These are phyloP conservation scores for Cucumis variabilis DNA, from an alignment of 331 rosid genomes.

Conservation along the genomic window DNA sequence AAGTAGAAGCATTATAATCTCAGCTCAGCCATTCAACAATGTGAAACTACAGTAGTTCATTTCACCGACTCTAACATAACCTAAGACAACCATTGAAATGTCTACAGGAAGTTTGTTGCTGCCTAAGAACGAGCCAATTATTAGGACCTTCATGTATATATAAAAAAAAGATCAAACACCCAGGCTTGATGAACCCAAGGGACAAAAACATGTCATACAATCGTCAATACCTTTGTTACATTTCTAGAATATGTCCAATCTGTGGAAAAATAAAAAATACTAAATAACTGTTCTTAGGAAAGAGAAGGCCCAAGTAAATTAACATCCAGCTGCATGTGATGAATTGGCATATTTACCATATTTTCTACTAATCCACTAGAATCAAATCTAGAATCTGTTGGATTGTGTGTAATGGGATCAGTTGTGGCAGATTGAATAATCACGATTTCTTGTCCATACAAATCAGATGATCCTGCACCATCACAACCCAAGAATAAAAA, in stretches of 20 bases:
- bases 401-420: conserved; percentile 43
- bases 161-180: conserved; percentile 29
- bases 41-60: too few relatives aligned
- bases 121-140: conserved; percentile 68
- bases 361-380: conserved; percentile 35
- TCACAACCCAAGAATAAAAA: conserved; percentile 36
- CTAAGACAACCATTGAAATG: too few relatives aligned
- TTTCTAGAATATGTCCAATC: conserved; percentile 79
- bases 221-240: conserved; percentile 53
- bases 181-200: conserved; percentile 27
- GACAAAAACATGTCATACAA: background rate
- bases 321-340: conserved; percentile 64
- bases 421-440: conserved; percentile 43
- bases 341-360: conserved; percentile 52
- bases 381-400: conserved; percentile 44
- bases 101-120: conserved; percentile 56
- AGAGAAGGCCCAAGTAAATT: conserved; percentile 71
- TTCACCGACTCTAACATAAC: too few relatives aligned
- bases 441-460: conserved; percentile 39
- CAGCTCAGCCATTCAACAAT: too few relatives aligned
- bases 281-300: conserved; percentile 75
- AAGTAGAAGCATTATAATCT: too few relatives aligned
- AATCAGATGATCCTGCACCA: conserved; percentile 45
- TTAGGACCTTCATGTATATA: conserved; percentile 59
- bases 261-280: conserved; percentile 63